These are phyloP conservation scores for Trichoderma semiorbis DNA, from an alignment of 2,329 filamentous ascomycete genomes.

Conservation along the genomic window DNA sequence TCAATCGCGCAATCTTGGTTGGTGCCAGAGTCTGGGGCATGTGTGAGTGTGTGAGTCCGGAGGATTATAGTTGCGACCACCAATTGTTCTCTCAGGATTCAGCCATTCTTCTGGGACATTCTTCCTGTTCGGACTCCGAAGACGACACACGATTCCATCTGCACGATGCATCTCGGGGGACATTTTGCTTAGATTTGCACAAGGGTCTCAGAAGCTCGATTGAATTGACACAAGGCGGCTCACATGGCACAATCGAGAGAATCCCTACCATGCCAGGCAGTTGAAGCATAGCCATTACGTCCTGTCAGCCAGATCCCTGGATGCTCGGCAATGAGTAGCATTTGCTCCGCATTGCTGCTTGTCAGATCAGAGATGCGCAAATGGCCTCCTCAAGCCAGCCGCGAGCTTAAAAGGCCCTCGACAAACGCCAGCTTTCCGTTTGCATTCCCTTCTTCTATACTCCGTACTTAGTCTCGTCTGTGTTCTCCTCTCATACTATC, in stretches of 20 bases:
- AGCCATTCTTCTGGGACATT: background rate
- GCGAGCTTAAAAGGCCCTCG: background rate
- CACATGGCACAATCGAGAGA: background rate
- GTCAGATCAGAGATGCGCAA: background rate
- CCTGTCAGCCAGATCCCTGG: constrained; percentile 10
- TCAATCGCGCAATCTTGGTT: background rate
- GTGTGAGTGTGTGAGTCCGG: background rate
- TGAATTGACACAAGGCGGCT: background rate
- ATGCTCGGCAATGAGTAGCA: background rate
- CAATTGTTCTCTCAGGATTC: background rate
- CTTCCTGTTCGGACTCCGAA: background rate
- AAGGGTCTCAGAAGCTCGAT: background rate
- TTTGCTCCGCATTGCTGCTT: background rate
- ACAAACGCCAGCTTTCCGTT: background rate
- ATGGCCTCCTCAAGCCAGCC: background rate
- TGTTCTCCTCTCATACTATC: background rate
- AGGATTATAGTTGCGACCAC: background rate
- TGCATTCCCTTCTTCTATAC: background rate
- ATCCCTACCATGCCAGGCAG: background rate
- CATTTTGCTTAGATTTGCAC: background rate
- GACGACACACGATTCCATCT: background rate
- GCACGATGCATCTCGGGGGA: background rate
- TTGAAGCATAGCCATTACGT: background rate
- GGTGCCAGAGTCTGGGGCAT: background rate
- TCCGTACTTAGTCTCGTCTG: background rate